Percentiles rank a stretch among this genome's conserved stretches.
Evolutionary conservation across 2,329 filamentous ascomycete species (phyloP).

Genomic region (Magnaporthiopsis incrustans): DNA sequence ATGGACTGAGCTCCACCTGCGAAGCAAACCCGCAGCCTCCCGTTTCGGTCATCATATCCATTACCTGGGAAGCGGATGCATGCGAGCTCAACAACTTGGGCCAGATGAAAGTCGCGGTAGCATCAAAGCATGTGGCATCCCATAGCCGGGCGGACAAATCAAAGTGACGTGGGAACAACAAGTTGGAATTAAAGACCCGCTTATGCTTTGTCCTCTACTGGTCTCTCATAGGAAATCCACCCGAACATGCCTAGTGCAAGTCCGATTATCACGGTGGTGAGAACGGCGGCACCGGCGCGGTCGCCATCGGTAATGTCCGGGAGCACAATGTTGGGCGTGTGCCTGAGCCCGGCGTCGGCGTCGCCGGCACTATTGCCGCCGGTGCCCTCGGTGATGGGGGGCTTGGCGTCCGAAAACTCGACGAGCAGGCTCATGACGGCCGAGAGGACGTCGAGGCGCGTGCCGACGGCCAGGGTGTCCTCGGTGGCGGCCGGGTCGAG

Average conservation of each 20-base stretch:
- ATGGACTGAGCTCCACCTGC: too few species aligned
- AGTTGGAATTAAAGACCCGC: not conserved
- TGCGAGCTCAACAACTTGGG: too few species aligned
- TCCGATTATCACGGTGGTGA: slow-evolving; percentile 35
- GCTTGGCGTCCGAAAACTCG: slow-evolving; percentile 22
- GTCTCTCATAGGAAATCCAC: slow-evolving; percentile 12
- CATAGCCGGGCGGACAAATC: not conserved
- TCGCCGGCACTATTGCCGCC: slow-evolving; percentile 43
- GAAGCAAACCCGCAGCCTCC: too few species aligned
- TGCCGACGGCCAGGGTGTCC: slow-evolving; percentile 49
- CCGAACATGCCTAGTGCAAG: slow-evolving; percentile 24
- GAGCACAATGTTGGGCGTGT: slow-evolving; percentile 11
- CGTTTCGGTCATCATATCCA: too few species aligned
- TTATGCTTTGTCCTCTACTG: not conserved
- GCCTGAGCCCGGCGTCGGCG: slow-evolving; percentile 32
- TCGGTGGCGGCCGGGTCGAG: slow-evolving; percentile 25
- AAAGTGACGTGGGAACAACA: not conserved
- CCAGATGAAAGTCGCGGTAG: too few species aligned
- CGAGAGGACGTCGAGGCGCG: slow-evolving; percentile 63
- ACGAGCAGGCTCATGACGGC: slow-evolving; percentile 56
- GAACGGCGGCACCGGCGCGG: slow-evolving; percentile 58
- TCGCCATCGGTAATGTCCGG: slow-evolving; percentile 52
- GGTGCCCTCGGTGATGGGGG: slow-evolving; percentile 30
- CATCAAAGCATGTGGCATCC: too few species aligned
- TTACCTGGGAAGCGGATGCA: too few species aligned